Evolutionary conservation across 2,329 filamentous ascomycete genomes (phyloP).

Genomic region (Ilyonectria sp.): DNA sequence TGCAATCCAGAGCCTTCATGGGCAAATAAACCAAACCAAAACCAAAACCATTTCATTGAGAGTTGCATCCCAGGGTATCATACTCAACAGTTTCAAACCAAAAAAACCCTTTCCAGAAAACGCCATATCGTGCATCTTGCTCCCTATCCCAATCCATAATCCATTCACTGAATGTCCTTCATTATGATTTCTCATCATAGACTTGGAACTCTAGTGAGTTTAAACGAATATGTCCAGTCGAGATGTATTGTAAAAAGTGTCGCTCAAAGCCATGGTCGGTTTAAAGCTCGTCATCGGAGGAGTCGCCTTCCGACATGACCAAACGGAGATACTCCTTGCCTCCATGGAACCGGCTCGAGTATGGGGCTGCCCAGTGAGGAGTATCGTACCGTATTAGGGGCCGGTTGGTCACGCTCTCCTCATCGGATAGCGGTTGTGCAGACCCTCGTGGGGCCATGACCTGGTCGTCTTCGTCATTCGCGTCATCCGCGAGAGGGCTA

Average conservation of each 20-base stretch:
- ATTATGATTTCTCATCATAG: background rate
- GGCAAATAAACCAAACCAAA: background rate
- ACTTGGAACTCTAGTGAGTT: background rate
- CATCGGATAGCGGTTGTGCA: background rate
- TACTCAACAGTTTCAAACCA: background rate
- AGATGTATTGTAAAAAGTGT: background rate
- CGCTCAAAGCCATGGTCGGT: background rate
- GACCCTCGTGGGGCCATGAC: no score
- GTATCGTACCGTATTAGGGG: background rate
- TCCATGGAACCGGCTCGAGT: background rate
- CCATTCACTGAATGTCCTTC: background rate
- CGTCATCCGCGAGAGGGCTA: background rate
- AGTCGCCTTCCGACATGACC: background rate
- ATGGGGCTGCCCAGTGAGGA: background rate
- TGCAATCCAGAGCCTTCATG: background rate
- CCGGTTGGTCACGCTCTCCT: background rate
- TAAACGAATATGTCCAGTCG: background rate
- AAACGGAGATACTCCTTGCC: constrained; percentile 10
- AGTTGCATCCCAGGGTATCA: background rate
- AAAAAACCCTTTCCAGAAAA: background rate
- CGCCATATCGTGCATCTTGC: background rate
- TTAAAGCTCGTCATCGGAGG: constrained; percentile 14
- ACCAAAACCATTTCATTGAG: background rate
- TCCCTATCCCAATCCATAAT: background rate
- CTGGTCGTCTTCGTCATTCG: background rate